These are phyloP conservation scores for Aureobasidium sp. DNA, from an alignment of 2,329 filamentous ascomycete genomes.

Conservation along the genomic window DNA sequence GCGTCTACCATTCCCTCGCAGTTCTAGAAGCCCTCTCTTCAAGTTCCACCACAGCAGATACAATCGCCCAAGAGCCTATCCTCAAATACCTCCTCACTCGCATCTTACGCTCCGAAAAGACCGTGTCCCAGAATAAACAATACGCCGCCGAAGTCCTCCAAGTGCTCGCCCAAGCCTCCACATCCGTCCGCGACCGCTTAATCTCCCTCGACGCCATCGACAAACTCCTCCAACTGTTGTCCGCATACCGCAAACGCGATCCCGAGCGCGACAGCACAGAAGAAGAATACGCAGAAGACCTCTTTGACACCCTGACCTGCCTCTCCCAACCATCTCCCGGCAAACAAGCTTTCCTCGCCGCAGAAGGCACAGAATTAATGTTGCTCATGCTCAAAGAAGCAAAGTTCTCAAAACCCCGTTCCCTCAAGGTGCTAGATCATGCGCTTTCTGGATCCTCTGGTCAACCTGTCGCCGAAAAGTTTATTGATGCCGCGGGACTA, in stretches of 20 bases:
- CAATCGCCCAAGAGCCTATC: slow-evolving; percentile 64
- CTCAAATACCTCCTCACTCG: slow-evolving; percentile 72
- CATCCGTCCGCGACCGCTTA: slow-evolving; percentile 57
- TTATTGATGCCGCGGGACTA: slow-evolving; percentile 78
- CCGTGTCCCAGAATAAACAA: slow-evolving; percentile 82
- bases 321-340: slow-evolving; percentile 67
- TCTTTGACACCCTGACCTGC: slow-evolving; percentile 82
- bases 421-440: slow-evolving; percentile 78
- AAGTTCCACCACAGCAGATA: slow-evolving; percentile 59
- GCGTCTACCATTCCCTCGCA: slow-evolving; percentile 76
- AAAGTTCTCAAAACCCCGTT: slow-evolving; percentile 73
- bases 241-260: slow-evolving; percentile 77
- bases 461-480: slow-evolving; percentile 61
- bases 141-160: slow-evolving; percentile 89
- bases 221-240: slow-evolving; percentile 70
- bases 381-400: slow-evolving; percentile 89
- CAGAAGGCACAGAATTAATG: slow-evolving; percentile 84
- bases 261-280: slow-evolving; percentile 80
- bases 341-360: slow-evolving; percentile 76
- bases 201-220: slow-evolving; percentile 63
- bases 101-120: slow-evolving; percentile 58
- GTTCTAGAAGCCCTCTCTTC: slow-evolving; percentile 84
- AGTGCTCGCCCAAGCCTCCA: slow-evolving; percentile 73
- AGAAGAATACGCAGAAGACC: slow-evolving; percentile 89
- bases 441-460: slow-evolving; percentile 53